Percentiles rank a stretch among this genome's conserved stretches.
phyloP scores from a whole-genome alignment of 768 basidiomycete genomes.

The Omphalotus guepiniiformis region DNA sequence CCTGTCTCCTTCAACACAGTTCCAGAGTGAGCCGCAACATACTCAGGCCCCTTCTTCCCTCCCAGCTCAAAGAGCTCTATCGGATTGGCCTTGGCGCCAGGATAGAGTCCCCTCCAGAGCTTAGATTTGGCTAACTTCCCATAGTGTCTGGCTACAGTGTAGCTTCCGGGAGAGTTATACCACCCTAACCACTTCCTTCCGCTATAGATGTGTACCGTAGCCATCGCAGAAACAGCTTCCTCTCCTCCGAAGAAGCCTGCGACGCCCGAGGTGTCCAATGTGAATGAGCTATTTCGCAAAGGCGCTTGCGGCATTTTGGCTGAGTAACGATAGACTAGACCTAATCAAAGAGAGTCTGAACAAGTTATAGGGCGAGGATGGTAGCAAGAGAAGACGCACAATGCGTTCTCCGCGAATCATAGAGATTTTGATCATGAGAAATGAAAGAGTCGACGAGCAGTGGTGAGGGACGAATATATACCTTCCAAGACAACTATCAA shows the following conservation, averaged over 20 bases:
- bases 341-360: too few relatives aligned
- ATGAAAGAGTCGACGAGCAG: too few relatives aligned
- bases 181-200: conserved; percentile 30
- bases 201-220: conserved; percentile 27
- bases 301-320: too few relatives aligned
- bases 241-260: conserved; percentile 32
- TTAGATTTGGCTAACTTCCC: conserved; percentile 27
- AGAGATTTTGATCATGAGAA: too few relatives aligned
- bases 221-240: conserved; percentile 31
- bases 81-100: conserved; percentile 28
- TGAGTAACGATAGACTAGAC: too few relatives aligned
- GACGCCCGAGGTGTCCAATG: conserved; percentile 24
- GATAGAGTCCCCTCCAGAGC: conserved; percentile 30
- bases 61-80: conserved; percentile 21
- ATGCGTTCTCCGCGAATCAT: too few relatives aligned
- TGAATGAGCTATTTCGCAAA: conserved; percentile 1
- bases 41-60: conserved; percentile 22
- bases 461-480: too few relatives aligned
- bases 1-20: conserved; percentile 22
- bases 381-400: too few relatives aligned
- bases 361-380: too few relatives aligned
- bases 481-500: too few relatives aligned
- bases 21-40: conserved; percentile 22
- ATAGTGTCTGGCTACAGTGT: conserved; percentile 26
- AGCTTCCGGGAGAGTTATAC: conserved; percentile 33